Percentiles rank a stretch among this genome's conserved stretches.
These are phyloP conservation scores for Agaricus subrufescens DNA, from an alignment of 768 basidiomycete species.

Conservation along the genomic window DNA sequence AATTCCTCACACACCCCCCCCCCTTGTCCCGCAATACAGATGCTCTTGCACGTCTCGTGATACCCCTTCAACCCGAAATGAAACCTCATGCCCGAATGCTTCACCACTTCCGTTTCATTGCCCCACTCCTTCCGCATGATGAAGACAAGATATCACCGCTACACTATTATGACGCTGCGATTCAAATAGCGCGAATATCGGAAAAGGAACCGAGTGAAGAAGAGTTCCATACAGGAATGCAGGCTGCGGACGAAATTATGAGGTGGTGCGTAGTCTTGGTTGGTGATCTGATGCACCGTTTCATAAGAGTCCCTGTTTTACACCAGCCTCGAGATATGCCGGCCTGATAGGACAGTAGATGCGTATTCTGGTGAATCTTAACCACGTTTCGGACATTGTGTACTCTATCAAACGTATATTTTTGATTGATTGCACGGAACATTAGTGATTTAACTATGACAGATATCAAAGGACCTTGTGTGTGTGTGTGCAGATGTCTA, in stretches of 20 bases:
- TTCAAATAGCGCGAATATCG: slow-evolving; percentile 66
- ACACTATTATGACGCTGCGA: slow-evolving; percentile 73
- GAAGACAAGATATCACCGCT: slow-evolving; percentile 63
- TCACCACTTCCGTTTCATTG: slow-evolving; percentile 75
- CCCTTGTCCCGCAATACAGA: slow-evolving; percentile 34
- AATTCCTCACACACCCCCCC: too few species aligned
- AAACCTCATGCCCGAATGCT: slow-evolving; percentile 75
- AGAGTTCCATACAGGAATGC: slow-evolving; percentile 62
- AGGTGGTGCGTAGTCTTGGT: slow-evolving; percentile 41
- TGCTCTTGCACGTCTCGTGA: slow-evolving; percentile 61
- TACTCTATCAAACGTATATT: background rate
- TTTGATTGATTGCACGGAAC: background rate
- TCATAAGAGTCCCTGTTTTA: background rate
- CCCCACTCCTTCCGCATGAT: slow-evolving; percentile 55
- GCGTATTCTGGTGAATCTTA: slow-evolving; percentile 41
- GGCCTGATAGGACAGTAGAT: slow-evolving; percentile 54
- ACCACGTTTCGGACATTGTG: too few species aligned
- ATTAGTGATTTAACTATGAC: too few species aligned
- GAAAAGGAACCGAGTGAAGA: slow-evolving; percentile 56
- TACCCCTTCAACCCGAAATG: slow-evolving; percentile 65
- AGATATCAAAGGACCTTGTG: background rate
- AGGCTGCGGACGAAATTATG: slow-evolving; percentile 57
- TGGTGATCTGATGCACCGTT: background rate
- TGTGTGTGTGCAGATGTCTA: background rate
- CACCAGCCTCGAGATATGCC: slow-evolving; percentile 56